phyloP scores from a whole-genome alignment of 441 rosid genomes.

The Euphorbia schlechtendalii region DNA sequence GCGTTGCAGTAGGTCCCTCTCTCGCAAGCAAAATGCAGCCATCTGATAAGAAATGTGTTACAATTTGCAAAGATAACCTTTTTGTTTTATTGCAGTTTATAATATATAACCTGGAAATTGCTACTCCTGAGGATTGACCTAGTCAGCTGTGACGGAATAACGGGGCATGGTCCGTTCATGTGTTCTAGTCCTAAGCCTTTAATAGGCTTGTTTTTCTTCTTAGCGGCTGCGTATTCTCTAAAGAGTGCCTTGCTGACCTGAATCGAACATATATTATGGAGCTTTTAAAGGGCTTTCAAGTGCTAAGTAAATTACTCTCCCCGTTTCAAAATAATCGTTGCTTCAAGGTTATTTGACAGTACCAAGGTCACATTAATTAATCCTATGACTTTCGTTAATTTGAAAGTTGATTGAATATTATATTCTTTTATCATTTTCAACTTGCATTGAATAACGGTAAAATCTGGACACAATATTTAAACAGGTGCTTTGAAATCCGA shows the following conservation, averaged over 20 bases:
- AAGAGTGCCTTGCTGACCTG: constrained; percentile 94
- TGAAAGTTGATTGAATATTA: no score
- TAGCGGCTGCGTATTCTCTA: constrained; percentile 51
- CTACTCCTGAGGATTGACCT: constrained; percentile 55
- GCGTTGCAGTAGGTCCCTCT: constrained; percentile 67
- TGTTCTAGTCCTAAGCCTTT: constrained; percentile 75
- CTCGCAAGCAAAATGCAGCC: constrained; percentile 68
- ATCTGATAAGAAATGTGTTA: constrained; percentile 46
- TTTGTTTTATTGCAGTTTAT: not conserved
- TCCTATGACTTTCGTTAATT: no score
- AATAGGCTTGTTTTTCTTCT: constrained; percentile 59
- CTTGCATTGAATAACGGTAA: no score
- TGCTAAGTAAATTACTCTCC: no score
- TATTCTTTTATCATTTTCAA: no score
- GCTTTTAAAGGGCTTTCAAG: not conserved
- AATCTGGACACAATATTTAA: no score
- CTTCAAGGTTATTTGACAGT: no score
- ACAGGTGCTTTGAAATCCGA: no score
- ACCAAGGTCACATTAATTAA: no score
- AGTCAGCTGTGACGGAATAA: constrained; percentile 59
- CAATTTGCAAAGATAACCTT: constrained; percentile 7
- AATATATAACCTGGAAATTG: constrained; percentile 55
- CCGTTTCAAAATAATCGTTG: no score
- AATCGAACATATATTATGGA: constrained; percentile 5
- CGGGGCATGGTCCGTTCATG: constrained; percentile 61